These are phyloP conservation scores for Chamaecrista fasciculata DNA, from an alignment of 306 rosid genomes.

Conservation along the genomic window DNA sequence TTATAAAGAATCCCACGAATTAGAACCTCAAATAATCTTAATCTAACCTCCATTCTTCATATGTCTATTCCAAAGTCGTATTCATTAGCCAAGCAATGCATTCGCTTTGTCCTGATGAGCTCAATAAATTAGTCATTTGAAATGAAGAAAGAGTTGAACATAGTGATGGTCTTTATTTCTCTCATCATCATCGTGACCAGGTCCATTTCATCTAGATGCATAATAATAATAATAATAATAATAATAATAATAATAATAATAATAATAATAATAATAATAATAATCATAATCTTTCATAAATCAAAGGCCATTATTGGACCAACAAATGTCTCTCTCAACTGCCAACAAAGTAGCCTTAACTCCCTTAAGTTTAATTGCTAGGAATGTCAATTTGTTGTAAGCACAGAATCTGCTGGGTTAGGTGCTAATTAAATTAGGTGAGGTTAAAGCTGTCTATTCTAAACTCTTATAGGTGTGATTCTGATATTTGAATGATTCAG, in stretches of 20 bases:
- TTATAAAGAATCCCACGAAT: too few species aligned
- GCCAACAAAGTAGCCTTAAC: not conserved
- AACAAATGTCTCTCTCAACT: not conserved
- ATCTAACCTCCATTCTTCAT: not conserved
- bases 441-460: not conserved
- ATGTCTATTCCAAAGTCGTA: not conserved
- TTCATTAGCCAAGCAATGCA: too few species aligned
- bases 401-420: not conserved
- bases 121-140: not conserved
- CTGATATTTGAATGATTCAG: not conserved
- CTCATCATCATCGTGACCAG: not conserved
- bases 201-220: not conserved
- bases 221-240: too few species aligned
- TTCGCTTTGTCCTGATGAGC: too few species aligned
- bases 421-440: slow-evolving; percentile 15
- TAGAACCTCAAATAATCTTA: too few species aligned
- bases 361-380: too few species aligned
- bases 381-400: not conserved
- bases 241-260: too few species aligned
- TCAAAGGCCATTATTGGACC: not conserved
- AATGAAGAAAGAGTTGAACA: too few species aligned
- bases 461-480: not conserved
- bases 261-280: too few species aligned
- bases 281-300: not conserved
- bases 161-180: too few species aligned